Conservation (phyloP, 179 eudicot genomes). For the Silene noctiflora region DNA sequence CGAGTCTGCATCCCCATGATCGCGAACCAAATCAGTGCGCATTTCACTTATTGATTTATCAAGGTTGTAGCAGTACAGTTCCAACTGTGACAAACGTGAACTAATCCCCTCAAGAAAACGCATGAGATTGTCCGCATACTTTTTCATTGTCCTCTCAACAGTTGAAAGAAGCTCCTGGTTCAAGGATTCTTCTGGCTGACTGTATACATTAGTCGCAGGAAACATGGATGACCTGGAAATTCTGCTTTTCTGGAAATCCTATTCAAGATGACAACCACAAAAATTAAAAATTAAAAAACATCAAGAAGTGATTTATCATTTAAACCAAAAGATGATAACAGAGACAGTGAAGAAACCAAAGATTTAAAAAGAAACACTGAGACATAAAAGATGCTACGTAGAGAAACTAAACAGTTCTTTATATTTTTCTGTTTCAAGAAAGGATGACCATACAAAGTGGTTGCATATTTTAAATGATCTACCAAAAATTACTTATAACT, state of each 20-base stretch:
- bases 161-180: slow-evolving; percentile 56
- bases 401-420: background rate
- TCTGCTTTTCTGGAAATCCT: slow-evolving; percentile 87
- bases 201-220: slow-evolving; percentile 45
- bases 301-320: background rate
- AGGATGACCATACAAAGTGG: background rate
- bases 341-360: background rate
- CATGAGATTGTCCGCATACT: slow-evolving; percentile 86
- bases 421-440: background rate
- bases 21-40: slow-evolving; percentile 79
- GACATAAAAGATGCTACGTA: background rate
- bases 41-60: slow-evolving; percentile 96
- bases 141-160: slow-evolving; percentile 89
- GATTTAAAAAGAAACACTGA: background rate
- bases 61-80: slow-evolving; percentile 81
- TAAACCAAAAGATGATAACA: background rate
- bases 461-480: background rate
- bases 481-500: background rate
- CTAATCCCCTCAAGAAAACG: slow-evolving; percentile 96
- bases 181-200: slow-evolving; percentile 61
- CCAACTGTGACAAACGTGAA: slow-evolving; percentile 90
- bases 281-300: background rate
- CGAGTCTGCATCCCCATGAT: slow-evolving; percentile 68
- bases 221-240: slow-evolving; percentile 70
- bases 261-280: slow-evolving; percentile 16